Percentiles rank a stretch among this genome's conserved stretches.
Evolutionary conservation across 306 rosid species (phyloP).

Genomic region (Ziziphus jujuba): DNA sequence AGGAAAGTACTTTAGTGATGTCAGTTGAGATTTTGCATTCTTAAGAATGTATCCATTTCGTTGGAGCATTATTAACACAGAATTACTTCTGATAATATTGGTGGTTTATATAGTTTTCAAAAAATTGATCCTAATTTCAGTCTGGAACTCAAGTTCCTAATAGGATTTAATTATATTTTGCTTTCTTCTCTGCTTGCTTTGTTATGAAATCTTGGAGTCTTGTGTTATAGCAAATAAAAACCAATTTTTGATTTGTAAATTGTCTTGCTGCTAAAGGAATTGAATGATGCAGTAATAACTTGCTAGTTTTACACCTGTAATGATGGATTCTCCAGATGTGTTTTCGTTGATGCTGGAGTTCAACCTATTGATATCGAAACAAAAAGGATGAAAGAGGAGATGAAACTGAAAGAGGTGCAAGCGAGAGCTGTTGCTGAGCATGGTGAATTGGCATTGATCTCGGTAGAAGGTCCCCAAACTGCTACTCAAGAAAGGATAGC

Average conservation of each 20-base stretch:
- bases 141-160: not conserved
- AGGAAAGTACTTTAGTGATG: not conserved
- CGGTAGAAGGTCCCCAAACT: constrained; percentile 79
- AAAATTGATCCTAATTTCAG: too few species aligned
- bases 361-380: constrained; percentile 82
- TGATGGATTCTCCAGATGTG: constrained; percentile 62
- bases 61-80: too few species aligned
- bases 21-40: too few species aligned
- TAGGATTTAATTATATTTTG: not conserved
- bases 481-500: constrained; percentile 69
- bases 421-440: constrained; percentile 75
- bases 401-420: constrained; percentile 73
- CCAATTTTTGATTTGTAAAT: not conserved
- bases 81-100: too few species aligned
- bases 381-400: constrained; percentile 85
- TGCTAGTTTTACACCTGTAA: constrained; percentile 2
- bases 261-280: constrained; percentile 1
- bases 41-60: too few species aligned
- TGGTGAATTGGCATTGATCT: constrained; percentile 85
- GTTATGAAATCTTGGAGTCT: not conserved
- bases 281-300: not conserved
- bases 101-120: too few species aligned
- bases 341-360: constrained; percentile 96
- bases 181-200: not conserved
- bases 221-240: not conserved